Evolutionary conservation across 129 eudicot species (phyloP).

Genomic region (Arctium minus): DNA sequence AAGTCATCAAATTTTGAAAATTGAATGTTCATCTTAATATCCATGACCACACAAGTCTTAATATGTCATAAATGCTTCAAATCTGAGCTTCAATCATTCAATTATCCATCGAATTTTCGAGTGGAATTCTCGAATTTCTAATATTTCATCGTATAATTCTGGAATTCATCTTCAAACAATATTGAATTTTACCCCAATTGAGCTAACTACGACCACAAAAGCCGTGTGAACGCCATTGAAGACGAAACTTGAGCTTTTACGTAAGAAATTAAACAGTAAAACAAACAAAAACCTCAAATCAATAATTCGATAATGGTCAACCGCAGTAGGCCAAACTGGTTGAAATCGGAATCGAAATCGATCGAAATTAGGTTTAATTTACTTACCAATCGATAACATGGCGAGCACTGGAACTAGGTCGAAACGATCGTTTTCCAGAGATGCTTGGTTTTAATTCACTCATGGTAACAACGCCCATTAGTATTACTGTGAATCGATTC

Average conservation of each 20-base stretch:
- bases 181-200: neutral
- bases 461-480: slow-evolving; percentile 84
- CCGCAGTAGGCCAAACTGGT: neutral
- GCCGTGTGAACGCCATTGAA: neutral
- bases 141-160: neutral
- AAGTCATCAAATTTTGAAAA: neutral
- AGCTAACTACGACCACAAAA: neutral
- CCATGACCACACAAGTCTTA: slow-evolving; percentile 7
- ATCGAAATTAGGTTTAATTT: neutral
- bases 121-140: neutral
- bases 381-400: slow-evolving; percentile 78
- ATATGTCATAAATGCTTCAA: neutral
- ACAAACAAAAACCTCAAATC: neutral
- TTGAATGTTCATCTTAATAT: neutral
- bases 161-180: neutral
- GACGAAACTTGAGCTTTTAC: neutral
- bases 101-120: neutral
- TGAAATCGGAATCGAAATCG: neutral
- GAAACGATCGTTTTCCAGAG: slow-evolving; percentile 82
- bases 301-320: neutral
- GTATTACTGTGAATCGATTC: neutral
- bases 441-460: slow-evolving; percentile 89
- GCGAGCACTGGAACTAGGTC: slow-evolving; percentile 74
- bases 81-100: neutral
- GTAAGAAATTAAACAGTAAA: neutral